Conservation (phyloP, 169 alveolate species). For the Nephromyces sp. region DNA sequence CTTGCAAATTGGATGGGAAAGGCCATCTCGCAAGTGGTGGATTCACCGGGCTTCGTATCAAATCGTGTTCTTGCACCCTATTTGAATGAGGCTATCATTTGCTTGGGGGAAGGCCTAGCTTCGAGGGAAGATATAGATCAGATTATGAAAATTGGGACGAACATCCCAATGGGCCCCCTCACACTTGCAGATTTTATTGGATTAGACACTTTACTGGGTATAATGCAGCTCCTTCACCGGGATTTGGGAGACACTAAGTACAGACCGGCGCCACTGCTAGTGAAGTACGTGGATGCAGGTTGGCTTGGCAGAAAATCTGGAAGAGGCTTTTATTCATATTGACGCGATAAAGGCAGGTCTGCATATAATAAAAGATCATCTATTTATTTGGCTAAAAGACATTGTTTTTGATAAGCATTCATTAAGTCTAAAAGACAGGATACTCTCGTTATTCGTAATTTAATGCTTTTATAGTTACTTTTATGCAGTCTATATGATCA, state of each 20-base stretch:
- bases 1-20: constrained; percentile 2
- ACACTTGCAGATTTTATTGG: constrained; percentile 82
- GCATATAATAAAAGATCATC: no score
- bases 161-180: constrained; percentile 86
- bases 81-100: constrained; percentile 69
- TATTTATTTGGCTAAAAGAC: no score
- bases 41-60: constrained; percentile 72
- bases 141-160: constrained; percentile 76
- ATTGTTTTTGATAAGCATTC: no score
- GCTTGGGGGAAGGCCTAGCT: constrained; percentile 56
- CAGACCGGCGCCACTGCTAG: constrained; percentile 76
- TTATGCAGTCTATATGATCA: no score
- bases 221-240: constrained; percentile 62
- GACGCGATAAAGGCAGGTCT: no score
- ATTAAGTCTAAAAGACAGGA: no score
- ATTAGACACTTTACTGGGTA: constrained; percentile 67
- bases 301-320: constrained; percentile 75
- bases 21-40: constrained; percentile 31
- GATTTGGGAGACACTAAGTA: constrained; percentile 79
- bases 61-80: constrained; percentile 79
- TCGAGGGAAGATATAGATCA: constrained; percentile 69
- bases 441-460: no score
- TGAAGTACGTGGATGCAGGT: constrained; percentile 78
- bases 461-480: no score
- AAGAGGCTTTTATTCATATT: constrained; percentile 73